phyloP scores from a whole-genome alignment of 2,329 filamentous ascomycete species.

The Byssochlamys sp. region DNA sequence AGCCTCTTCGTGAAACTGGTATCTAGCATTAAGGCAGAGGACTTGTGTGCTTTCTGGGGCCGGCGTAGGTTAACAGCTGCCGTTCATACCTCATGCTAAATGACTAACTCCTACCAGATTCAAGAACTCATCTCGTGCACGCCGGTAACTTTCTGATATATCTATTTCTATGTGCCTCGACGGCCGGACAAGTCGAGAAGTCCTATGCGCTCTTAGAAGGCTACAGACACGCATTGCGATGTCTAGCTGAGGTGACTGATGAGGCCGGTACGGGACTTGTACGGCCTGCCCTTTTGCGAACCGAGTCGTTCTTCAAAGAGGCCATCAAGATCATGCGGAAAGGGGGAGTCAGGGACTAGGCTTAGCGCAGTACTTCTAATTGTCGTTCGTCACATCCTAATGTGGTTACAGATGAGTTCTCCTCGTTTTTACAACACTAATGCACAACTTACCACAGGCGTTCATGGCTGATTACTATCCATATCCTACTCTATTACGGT shows the following conservation, averaged over 20 bases:
- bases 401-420: too few relatives aligned
- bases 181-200: constrained; percentile 14
- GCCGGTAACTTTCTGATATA: constrained; percentile 43
- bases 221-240: constrained; percentile 15
- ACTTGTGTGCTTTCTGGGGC: constrained; percentile 38
- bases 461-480: neutral
- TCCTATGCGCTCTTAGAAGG: constrained; percentile 14
- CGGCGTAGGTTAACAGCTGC: constrained; percentile 28
- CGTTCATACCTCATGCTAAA: neutral
- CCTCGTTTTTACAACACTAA: neutral
- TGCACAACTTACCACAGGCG: neutral
- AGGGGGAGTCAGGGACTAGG: neutral
- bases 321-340: constrained; percentile 12
- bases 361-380: neutral
- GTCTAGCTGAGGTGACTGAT: constrained; percentile 10
- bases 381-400: neutral
- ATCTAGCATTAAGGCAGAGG: constrained; percentile 16
- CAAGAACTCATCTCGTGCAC: constrained; percentile 38
- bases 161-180: constrained; percentile 37
- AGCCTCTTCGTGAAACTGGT: constrained; percentile 29
- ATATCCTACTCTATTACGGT: neutral
- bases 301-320: constrained; percentile 16
- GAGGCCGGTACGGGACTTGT: constrained; percentile 12
- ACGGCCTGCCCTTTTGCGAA: constrained; percentile 14
- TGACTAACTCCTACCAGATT: constrained; percentile 13